Conservation (phyloP, 306 rosid genomes). For the Medicago ruthenica region DNA sequence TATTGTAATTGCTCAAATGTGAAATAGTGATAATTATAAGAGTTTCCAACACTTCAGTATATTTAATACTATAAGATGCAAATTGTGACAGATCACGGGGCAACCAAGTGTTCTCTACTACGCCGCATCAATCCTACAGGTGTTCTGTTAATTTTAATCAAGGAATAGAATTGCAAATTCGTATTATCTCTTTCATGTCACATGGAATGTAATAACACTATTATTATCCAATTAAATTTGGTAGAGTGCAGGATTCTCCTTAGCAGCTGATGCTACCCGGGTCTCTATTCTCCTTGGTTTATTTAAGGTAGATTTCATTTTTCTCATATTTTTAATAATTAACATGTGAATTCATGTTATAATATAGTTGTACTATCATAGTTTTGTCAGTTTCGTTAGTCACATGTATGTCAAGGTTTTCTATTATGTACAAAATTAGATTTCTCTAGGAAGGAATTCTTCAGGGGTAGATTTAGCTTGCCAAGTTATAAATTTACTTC, state of each 20-base stretch:
- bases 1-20: conserved; percentile 45
- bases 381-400: conserved; percentile 27
- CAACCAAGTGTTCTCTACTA: conserved; percentile 98
- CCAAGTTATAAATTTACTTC: no score
- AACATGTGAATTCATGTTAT: conserved; percentile 13
- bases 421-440: no score
- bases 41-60: conserved; percentile 43
- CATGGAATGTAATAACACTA: conserved; percentile 38
- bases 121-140: conserved; percentile 93
- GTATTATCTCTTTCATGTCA: conserved; percentile 13
- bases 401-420: conserved; percentile 17
- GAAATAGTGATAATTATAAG: conserved; percentile 36
- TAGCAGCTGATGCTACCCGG: conserved; percentile 94
- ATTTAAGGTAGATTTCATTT: conserved; percentile 69
- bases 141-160: conserved; percentile 47
- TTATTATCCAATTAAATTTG: conserved; percentile 39
- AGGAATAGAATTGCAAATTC: conserved; percentile 34
- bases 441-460: no score
- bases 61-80: conserved; percentile 34
- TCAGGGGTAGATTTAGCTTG: no score
- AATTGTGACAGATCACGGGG: conserved; percentile 84
- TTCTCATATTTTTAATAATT: conserved; percentile 14
- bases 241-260: conserved; percentile 94
- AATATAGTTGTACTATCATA: background rate
- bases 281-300: conserved; percentile 88